phyloP scores from a whole-genome alignment of 1,284 basidiomycete species.

The Somion occarium region DNA sequence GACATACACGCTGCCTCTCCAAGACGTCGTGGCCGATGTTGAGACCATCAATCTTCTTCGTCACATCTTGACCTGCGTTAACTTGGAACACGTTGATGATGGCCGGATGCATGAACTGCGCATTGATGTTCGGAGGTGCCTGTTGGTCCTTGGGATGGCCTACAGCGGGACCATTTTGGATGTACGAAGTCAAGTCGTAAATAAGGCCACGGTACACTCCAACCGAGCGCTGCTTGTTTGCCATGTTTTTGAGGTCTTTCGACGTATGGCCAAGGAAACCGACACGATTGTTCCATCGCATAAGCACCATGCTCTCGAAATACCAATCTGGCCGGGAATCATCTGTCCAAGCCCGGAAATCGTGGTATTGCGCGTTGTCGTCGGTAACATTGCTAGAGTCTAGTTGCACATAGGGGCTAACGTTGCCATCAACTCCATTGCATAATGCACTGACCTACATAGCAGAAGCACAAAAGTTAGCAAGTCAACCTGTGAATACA shows the following conservation, averaged over 20 bases:
- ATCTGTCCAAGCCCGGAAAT: constrained; percentile 85
- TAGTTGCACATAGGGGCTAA: constrained; percentile 84
- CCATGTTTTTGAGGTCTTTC: constrained; percentile 72
- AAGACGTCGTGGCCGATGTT: constrained; percentile 66
- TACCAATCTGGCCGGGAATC: constrained; percentile 98
- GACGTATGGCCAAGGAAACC: constrained; percentile 90
- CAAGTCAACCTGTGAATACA: neutral
- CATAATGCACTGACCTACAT: constrained; percentile 87
- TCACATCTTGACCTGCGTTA: constrained; percentile 82
- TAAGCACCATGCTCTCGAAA: constrained; percentile 84
- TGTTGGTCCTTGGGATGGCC: constrained; percentile 58
- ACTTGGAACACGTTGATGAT: constrained; percentile 83
- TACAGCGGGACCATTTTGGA: constrained; percentile 50
- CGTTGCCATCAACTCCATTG: constrained; percentile 75
- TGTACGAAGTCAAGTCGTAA: constrained; percentile 87
- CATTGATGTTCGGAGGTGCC: constrained; percentile 50
- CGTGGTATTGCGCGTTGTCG: constrained; percentile 85
- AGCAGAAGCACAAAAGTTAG: neutral
- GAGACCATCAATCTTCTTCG: constrained; percentile 71
- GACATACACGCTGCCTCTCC: constrained; percentile 77
- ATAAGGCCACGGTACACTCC: constrained; percentile 82
- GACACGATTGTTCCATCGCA: constrained; percentile 85
- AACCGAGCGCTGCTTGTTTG: constrained; percentile 60
- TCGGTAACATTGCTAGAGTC: constrained; percentile 81
- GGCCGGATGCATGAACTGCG: constrained; percentile 75